Evolutionary conservation across 2,329 filamentous ascomycete species (phyloP).

Genomic region (Cladosporium sp.): DNA sequence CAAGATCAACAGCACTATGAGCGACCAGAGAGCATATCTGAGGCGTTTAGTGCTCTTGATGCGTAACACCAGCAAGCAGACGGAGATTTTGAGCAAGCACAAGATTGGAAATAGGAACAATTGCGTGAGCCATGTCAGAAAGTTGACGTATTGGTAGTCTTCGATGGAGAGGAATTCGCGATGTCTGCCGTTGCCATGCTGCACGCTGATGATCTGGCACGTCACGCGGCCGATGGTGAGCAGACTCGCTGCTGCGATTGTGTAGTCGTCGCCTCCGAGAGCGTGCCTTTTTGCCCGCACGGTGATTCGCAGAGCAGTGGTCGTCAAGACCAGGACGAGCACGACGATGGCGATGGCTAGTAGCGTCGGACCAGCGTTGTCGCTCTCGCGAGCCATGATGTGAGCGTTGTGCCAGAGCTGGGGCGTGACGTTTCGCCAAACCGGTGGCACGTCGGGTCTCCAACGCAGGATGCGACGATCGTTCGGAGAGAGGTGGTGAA

Average conservation of each 20-base stretch:
- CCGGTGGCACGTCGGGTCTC: background rate
- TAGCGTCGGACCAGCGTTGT: slow-evolving; percentile 18
- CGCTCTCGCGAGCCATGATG: slow-evolving; percentile 13
- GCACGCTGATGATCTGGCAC: slow-evolving; percentile 39
- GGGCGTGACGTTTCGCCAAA: slow-evolving; percentile 2
- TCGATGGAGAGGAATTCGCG: slow-evolving; percentile 36
- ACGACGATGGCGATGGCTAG: slow-evolving; percentile 17
- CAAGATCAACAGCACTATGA: slow-evolving; percentile 31
- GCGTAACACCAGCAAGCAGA: slow-evolving; percentile 46
- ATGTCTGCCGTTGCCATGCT: slow-evolving; percentile 45
- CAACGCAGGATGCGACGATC: slow-evolving; percentile 10
- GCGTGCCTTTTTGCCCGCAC: slow-evolving; percentile 11
- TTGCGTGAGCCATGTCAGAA: slow-evolving; percentile 44
- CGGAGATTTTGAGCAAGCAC: slow-evolving; percentile 47
- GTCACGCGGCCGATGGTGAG: slow-evolving; percentile 39
- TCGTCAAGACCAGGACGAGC: slow-evolving; percentile 15
- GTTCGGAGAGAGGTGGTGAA: background rate
- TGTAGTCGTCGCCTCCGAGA: slow-evolving; percentile 43
- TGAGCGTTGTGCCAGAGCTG: background rate
- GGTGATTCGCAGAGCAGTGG: slow-evolving; percentile 11
- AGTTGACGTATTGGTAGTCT: slow-evolving; percentile 40
- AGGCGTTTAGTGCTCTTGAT: slow-evolving; percentile 44
- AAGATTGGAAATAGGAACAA: slow-evolving; percentile 46
- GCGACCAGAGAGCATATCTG: slow-evolving; percentile 36
- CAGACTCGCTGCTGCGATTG: slow-evolving; percentile 37